phyloP scores from a whole-genome alignment of 345 rosid species.

The Luvunga scandens region DNA sequence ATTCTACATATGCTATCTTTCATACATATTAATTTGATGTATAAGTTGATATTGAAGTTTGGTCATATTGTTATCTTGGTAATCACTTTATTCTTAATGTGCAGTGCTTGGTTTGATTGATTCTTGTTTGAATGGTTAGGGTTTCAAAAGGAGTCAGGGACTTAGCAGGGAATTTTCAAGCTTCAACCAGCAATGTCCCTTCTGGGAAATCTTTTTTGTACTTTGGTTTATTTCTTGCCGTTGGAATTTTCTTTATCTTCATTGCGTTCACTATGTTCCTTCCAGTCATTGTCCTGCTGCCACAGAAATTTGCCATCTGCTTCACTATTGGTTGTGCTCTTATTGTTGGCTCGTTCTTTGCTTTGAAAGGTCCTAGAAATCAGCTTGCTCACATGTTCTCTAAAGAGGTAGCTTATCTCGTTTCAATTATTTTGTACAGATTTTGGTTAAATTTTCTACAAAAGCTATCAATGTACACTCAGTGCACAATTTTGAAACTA shows the following conservation, averaged over 20 bases:
- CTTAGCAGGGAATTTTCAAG: conserved; percentile 53
- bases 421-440: neutral
- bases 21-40: neutral
- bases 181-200: conserved; percentile 51
- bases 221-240: conserved; percentile 50
- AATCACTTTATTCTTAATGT: neutral
- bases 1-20: neutral
- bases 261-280: conserved; percentile 71
- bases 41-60: neutral
- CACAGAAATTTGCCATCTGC: conserved; percentile 73
- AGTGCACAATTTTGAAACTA: neutral
- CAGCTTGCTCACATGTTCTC: conserved; percentile 63
- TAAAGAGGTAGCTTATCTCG: conserved; percentile 41
- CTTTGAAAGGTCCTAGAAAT: conserved; percentile 60
- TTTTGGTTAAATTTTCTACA: neutral
- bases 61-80: neutral
- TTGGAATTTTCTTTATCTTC: conserved; percentile 60
- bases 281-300: conserved; percentile 67
- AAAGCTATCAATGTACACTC: neutral
- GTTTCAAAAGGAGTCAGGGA: conserved; percentile 60
- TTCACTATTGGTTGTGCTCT: conserved; percentile 59
- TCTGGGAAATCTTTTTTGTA: conserved; percentile 61
- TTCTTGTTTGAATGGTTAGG: conserved; percentile 22
- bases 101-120: neutral
- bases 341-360: conserved; percentile 60